A percentile compares a stretch with the other conserved stretches of the same genome.
These are phyloP conservation scores for Raphanus sativus DNA, from an alignment of 345 rosid genomes.

Conservation along the genomic window DNA sequence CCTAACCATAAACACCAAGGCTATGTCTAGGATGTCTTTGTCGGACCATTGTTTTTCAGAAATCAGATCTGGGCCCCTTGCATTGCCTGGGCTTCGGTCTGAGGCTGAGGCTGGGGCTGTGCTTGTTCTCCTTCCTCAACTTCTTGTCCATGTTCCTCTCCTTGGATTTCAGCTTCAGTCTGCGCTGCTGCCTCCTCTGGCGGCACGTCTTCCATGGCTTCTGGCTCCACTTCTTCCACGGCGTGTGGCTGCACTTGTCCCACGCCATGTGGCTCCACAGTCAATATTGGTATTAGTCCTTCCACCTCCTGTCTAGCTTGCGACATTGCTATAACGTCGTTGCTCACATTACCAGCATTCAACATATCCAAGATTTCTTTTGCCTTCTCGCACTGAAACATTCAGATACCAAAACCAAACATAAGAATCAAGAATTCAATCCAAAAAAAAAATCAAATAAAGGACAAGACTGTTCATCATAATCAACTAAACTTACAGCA, in stretches of 20 bases:
- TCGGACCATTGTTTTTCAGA: constrained; percentile 1
- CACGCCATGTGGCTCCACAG: constrained; percentile 31
- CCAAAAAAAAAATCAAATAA: neutral
- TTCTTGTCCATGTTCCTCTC: constrained; percentile 8
- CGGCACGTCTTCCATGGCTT: constrained; percentile 34
- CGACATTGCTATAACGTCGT: constrained; percentile 38
- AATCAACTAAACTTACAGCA: constrained; percentile 50
- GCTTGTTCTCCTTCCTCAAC: neutral
- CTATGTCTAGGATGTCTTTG: constrained; percentile 26
- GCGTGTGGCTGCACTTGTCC: constrained; percentile 31
- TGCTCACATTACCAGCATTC: constrained; percentile 45
- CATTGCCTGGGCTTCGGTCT: neutral
- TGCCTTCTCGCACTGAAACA: constrained; percentile 62
- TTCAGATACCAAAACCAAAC: constrained; percentile 8
- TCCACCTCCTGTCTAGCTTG: constrained; percentile 66
- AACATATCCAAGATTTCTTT: constrained; percentile 48
- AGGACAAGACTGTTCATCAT: neutral
- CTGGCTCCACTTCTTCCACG: constrained; percentile 36
- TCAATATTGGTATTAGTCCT: constrained; percentile 56
- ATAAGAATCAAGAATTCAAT: neutral
- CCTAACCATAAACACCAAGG: constrained; percentile 23
- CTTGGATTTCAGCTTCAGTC: constrained; percentile 24
- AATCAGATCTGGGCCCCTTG: constrained; percentile 18
- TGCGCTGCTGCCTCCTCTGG: constrained; percentile 2
- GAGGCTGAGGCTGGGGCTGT: neutral